Conservation (phyloP, 192 early-diverging fungal genomes). For the Coemansia sp. region DNA sequence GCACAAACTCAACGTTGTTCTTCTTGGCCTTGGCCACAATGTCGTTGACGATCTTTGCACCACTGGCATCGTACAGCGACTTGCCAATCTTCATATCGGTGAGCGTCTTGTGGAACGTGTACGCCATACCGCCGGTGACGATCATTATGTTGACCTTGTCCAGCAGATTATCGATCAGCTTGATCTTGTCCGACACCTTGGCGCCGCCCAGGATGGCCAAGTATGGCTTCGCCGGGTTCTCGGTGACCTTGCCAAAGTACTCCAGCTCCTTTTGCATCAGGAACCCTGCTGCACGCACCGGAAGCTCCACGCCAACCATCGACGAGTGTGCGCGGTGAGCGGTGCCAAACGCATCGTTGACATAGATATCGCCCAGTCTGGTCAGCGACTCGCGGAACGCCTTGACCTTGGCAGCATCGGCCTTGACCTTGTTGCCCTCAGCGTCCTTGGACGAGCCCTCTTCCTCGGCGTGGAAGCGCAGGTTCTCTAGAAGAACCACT, state of each 20-base stretch:
- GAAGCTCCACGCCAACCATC: conserved; percentile 94
- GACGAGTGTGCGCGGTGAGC: conserved; percentile 98
- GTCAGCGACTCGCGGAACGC: conserved; percentile 90
- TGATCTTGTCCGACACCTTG: conserved; percentile 99
- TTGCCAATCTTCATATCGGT: conserved; percentile 85
- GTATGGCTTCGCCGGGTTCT: conserved; percentile 90
- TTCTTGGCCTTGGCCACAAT: conserved; percentile 88
- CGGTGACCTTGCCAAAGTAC: conserved; percentile 96
- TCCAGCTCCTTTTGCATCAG: conserved; percentile 99
- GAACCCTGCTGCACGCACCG: conserved; percentile 89
- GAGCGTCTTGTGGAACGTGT: conserved; percentile 95
- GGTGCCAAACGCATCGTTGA: conserved; percentile 99
- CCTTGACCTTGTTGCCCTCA: conserved; percentile 90
- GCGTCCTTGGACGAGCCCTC: conserved; percentile 92
- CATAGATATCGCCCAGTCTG: conserved; percentile 91
- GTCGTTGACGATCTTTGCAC: conserved; percentile 76
- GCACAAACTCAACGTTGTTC: conserved; percentile 84
- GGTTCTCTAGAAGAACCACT: conserved; percentile 94
- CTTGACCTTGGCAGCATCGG: conserved; percentile 71
- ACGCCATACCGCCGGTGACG: conserved; percentile 94
- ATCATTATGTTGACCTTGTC: conserved; percentile 92
- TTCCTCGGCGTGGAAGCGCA: conserved; percentile 98
- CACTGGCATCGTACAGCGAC: conserved; percentile 88
- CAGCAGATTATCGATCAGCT: conserved; percentile 94
- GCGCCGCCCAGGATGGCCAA: conserved; percentile 96